A percentile compares a stretch with the other conserved stretches of the same genome.
These are phyloP conservation scores for Mucor sp. DNA, from an alignment of 371 early-diverging fungal species.

Conservation along the genomic window DNA sequence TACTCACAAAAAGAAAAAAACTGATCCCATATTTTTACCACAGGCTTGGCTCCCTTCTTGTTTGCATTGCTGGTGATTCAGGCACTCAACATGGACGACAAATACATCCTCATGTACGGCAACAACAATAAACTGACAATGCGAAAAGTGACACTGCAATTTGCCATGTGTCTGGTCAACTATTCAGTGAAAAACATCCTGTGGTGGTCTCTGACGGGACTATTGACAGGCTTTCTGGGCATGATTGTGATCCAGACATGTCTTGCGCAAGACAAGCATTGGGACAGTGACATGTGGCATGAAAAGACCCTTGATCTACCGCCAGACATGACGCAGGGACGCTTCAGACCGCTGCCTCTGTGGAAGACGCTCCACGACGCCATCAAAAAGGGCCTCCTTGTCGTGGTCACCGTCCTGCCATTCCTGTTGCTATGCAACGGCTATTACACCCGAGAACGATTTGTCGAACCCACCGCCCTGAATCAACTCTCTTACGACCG, in stretches of 20 bases:
- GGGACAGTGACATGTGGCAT: constrained; percentile 8
- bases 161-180: constrained; percentile 47
- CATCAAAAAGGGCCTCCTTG: constrained; percentile 11
- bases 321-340: constrained; percentile 15
- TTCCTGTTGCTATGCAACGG: constrained; percentile 31
- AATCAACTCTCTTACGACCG: constrained; percentile 30
- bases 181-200: constrained; percentile 42
- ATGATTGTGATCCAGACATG: constrained; percentile 24
- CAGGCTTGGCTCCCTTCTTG: constrained; percentile 50
- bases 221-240: constrained; percentile 41
- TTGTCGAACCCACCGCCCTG: constrained; percentile 21
- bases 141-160: constrained; percentile 35
- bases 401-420: constrained; percentile 10
- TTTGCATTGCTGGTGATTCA: constrained; percentile 50
- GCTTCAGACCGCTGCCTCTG: constrained; percentile 15
- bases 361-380: constrained; percentile 17
- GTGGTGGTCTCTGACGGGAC: constrained; percentile 55
- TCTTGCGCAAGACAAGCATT: constrained; percentile 15
- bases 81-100: constrained; percentile 38
- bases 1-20: background rate
- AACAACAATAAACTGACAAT: constrained; percentile 31
- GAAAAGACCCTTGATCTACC: constrained; percentile 16
- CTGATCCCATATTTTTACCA: background rate
- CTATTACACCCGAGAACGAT: constrained; percentile 31
- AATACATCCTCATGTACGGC: constrained; percentile 34